Evolutionary conservation across 2,329 filamentous ascomycete genomes (phyloP), one percentile per base, ranked within the genome.

Genomic region (Chaetomium globosum): DNA sequence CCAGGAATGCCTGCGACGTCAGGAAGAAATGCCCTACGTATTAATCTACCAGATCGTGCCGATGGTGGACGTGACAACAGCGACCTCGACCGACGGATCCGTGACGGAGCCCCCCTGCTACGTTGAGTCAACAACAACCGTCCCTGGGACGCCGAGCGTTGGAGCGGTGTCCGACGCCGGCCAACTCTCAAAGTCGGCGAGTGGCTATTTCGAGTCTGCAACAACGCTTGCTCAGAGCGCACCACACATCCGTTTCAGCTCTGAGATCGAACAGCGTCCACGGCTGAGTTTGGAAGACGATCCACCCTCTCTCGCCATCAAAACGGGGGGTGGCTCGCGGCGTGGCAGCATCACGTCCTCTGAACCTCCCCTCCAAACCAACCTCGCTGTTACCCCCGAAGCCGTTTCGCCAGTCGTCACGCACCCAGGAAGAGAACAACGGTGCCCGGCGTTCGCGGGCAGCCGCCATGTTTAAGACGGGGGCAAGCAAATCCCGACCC

Each of bases 41-140:
- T 81, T 99, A 0, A 98, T 98, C 77, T 99, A 97, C 74, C 94
- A 97, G 76, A 91, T 98, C 49, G 85, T 96, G 33, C 93, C 94
- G 0, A 92, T 96, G 73, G 86, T 92, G 33, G 90, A 93, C 63
- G 84, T 89, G 8, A 80, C 81, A 1, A 77, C 80, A 16, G 80
- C 81, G 1, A 77, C 80, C 13, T 82, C 83, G 5, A 79, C 80
- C 0, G 81, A 82, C 7, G 77, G 77, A 53, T 81, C 78, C 1
- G 79, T 81, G 36, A 76, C 76, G 2, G 81, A 82, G 39, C 87
- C 86, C 3, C 87, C 87, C 1, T 85, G 86, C 1, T 89, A 89
- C 70, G 79, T 82, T 56, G 82, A 85, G 61, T 81, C 81, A 9
- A 80, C 80, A 13, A 72, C 77, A 16, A 81, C 80, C 60, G 59